These are phyloP conservation scores for Metarhizium sp. DNA, from an alignment of 2,329 filamentous ascomycete genomes.

Conservation along the genomic window DNA sequence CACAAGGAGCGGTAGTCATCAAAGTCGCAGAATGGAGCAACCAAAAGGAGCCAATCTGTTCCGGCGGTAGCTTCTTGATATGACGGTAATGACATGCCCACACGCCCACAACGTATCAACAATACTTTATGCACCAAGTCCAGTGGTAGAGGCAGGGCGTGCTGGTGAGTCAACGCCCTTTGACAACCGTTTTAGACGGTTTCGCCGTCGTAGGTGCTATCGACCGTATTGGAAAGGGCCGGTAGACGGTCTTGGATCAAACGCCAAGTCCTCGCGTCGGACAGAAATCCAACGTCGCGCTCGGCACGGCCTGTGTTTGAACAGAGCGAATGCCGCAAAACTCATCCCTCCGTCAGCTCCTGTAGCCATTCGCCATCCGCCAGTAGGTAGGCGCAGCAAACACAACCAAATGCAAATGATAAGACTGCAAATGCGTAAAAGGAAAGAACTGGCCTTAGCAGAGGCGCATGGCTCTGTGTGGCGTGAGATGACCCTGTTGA, in stretches of 20 bases:
- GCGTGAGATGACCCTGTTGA: too few species aligned
- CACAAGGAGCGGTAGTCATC: slow-evolving; percentile 36
- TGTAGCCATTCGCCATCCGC: background rate
- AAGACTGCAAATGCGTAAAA: too few species aligned
- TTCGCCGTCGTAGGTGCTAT: background rate
- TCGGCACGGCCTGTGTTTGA: background rate
- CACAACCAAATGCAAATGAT: too few species aligned
- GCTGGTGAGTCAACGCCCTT: background rate
- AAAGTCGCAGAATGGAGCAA: slow-evolving; percentile 33
- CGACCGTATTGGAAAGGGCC: background rate
- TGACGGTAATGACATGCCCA: slow-evolving; percentile 34
- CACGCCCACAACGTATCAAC: background rate
- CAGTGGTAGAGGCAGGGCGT: background rate
- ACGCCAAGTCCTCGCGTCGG: background rate
- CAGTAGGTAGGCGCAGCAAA: background rate
- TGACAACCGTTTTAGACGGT: background rate
- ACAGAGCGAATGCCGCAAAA: background rate
- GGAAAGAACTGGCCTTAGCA: too few species aligned
- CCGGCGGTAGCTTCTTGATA: slow-evolving; percentile 40
- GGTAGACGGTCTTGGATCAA: background rate
- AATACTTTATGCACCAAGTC: background rate
- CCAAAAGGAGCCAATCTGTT: slow-evolving; percentile 39
- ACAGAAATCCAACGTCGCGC: background rate
- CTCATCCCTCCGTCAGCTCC: background rate
- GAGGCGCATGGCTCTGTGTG: too few species aligned